Base-by-base conservation (phyloP, 257 asterid species). In the Solanum acaule region DNA sequence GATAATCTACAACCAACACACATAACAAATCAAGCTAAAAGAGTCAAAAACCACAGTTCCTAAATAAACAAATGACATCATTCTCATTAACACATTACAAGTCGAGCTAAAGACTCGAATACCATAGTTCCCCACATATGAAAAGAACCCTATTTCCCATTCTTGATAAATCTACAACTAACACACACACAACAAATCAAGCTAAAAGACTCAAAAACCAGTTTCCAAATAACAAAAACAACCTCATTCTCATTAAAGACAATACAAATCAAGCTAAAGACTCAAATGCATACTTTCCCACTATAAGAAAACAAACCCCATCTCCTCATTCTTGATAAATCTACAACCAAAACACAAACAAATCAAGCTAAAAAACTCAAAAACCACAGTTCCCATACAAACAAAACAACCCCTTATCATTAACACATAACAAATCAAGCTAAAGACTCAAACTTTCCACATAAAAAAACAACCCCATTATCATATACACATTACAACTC, bases 1-100 rank as follows among this genome's bases (percentile, higher is more conserved):
- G 78, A 83, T 10, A 11, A 25, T 65, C 73, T 25, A 65, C 33
- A 65, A 65, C 73, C 0, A 25, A 63, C 29, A 63, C 71, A 63
- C 71, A 29, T 29, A 23, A 38, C 22, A 83, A 77, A 25, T 2
- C 86, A 37, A 77, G 84, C 59, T 77, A 59, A 20, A 52, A 59
- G 67, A 59, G 11, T 59, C 2, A 20, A 20, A 56, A 59, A 59
- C 11, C 67, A 29, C 25, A 59, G 67, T 20, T 59, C 1, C 67
- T 25, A 59, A 18, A 59, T 20, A 59, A 7, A 25, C 2, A 84
- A 33, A n/a, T 15, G 44, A 65, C 27, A 91, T 93, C 96, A 65
- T 44, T 22, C 31, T 12, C 14, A 76, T 73, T 10, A 78, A 81
- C 37, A 25, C 70, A 89, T 31, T 12, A 34, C 16, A 73, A 73